Evolutionary conservation across 345 rosid species (phyloP), one percentile per base, ranked within the genome.

Genomic region (Citrus inodora): DNA sequence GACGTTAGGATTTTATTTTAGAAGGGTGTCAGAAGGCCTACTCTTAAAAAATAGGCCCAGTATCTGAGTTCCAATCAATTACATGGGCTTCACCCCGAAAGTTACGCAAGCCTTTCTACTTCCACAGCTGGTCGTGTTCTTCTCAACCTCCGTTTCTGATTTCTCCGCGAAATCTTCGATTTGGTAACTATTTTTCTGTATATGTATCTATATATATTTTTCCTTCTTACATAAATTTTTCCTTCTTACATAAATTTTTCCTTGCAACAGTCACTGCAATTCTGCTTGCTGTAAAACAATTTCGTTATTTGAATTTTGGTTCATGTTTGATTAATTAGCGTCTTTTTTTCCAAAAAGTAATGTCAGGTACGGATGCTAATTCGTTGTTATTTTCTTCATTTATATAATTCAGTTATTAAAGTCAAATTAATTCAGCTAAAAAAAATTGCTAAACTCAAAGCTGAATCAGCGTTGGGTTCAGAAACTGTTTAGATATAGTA

Each of bases 151-250:
- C 69, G n/a, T 21, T 46, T 14, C 28, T 38, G 76, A 35, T 59
- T 73, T 75, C 78, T 40, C 69, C 70, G 40, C 70, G 30, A 63
- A 63, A 42, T 75, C 53, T 51, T 24, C 22, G 69, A 42, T 72
- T 75, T 46, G 78, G 78, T 75, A 74, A 40, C 68, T 38, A 10
- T 60, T 19, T 74, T 6, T 32, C 5, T 64, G 0, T 42, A 10
- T 42, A 2, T 10, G 1, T 42, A 2, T 10, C 11, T 10, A 9
- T 46, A 9, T 42, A 2, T 2, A 42, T 42, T 4, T 33, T 4
- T 32, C 10, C 10, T 0, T 24, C 4, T 25, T 25, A 0, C 27
- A 25, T 25, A 25, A 25, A 25, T 25, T 61, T 62, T 71, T 56
- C 1, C 1, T 1, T 24, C 38, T 65, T 33, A 1, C 42, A 32